phyloP scores from a whole-genome alignment of 2,329 filamentous ascomycete genomes.

The Fusarium falciforme region DNA sequence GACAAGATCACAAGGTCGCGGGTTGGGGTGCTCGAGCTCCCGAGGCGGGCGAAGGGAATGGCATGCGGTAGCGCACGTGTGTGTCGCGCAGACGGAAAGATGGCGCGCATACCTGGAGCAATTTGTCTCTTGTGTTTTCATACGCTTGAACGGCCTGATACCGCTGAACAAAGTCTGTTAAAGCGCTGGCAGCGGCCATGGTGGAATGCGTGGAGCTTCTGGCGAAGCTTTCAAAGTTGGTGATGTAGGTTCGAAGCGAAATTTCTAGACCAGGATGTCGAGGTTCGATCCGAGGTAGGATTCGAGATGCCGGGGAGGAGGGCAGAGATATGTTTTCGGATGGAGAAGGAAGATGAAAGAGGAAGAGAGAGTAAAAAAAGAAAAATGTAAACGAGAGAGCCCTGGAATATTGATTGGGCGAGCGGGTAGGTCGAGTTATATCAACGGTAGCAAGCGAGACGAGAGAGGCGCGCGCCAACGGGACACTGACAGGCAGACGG shows the following conservation, averaged over 20 bases:
- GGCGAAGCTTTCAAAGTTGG: slow-evolving; percentile 12
- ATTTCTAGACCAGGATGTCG: not conserved
- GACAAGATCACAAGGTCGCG: not conserved
- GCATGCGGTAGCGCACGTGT: not conserved
- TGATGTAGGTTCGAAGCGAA: slow-evolving; percentile 8
- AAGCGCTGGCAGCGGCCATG: slow-evolving; percentile 43
- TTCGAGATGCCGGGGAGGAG: not conserved
- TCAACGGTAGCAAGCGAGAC: slow-evolving; percentile 2
- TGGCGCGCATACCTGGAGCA: slow-evolving; percentile 58
- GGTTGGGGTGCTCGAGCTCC: not conserved
- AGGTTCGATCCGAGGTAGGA: not conserved
- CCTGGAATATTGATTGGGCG: slow-evolving; percentile 14
- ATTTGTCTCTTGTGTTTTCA: slow-evolving; percentile 54
- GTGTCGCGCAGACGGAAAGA: not conserved
- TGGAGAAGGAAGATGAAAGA: not conserved
- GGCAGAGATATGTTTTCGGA: not conserved
- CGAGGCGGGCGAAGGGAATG: slow-evolving; percentile 10
- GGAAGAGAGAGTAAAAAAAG: not conserved
- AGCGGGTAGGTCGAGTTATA: slow-evolving; percentile 4
- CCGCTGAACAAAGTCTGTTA: slow-evolving; percentile 60
- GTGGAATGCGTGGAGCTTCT: slow-evolving; percentile 13
- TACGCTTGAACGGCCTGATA: slow-evolving; percentile 58
- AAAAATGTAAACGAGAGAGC: not conserved
- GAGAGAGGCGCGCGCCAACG: slow-evolving; percentile 25
- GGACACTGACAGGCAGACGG: slow-evolving; percentile 3